Base-by-base conservation (phyloP, 768 basidiomycete genomes). In the Lactarius tabidus region DNA sequence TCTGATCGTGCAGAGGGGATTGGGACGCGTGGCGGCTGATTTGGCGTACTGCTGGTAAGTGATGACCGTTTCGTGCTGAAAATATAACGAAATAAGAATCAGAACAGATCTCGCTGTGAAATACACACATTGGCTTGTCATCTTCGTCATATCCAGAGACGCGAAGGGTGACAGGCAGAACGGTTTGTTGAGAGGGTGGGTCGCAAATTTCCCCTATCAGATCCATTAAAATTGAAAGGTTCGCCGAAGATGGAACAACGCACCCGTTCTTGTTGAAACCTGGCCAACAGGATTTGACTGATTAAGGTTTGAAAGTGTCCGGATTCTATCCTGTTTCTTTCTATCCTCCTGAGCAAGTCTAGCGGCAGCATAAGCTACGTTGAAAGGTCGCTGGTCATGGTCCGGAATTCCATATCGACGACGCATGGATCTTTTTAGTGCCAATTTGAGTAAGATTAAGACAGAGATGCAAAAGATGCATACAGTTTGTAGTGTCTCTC, bases 321-420 rank as follows among this genome's bases (percentile, higher is more conserved):
- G 64, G 18, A 55, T 35, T 52, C 57, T 58, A 45, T 58, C 57
- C 53, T 58, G 60, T 57, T 54, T 60, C 59, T 45, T 65, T 29
- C 26, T 62, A 39, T 88, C 84, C 71, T 84, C 80, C 67, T 83
- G 82, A 54, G 81, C 77, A 61, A 80, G 80, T 66, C 81, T 76
- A 43, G 85, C 87, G 64, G 88, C 89, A 69, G 90, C 84, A 75
- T 90, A 91, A n/a, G 91, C 92, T 68, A 93, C 89, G 74, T 89
- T 89, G 80, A 93, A 93, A 15, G 91, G 90, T 36, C 91, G 82
- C 68, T 85, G 81, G 78, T 93, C 91, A 63, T 80, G 81, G 79
- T 93, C 91, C 20, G 91, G 92, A 65, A 93, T 93, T 54, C 91
- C 92, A 72, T 91, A 85, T 76, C 83, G 80, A 69, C 91, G 79